Evolutionary conservation across 805 yeast genomes (phyloP), one percentile per base, ranked within the genome.

Genomic region (Suhomyces tanzawaensis): DNA sequence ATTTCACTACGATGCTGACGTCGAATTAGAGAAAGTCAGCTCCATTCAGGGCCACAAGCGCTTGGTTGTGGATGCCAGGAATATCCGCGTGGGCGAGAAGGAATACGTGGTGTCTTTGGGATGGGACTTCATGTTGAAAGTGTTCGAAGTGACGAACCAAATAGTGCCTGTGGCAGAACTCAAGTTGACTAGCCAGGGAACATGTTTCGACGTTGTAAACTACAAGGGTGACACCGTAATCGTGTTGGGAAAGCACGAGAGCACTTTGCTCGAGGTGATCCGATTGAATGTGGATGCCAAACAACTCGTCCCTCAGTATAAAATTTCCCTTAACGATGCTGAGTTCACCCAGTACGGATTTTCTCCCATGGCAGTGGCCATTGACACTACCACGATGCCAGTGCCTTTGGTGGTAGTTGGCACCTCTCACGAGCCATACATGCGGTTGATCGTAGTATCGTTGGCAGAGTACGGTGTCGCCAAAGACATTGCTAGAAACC

Each of bases 401-500:
- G 45, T 48, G 2, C 64, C 66, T 0, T 45, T 69, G 17, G 52
- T 83, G 12, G 79, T 82, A 0, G 72, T 85, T 6, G 87, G 81
- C 0, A 87, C 96, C 0, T 80, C 89, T 1, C 91, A 86, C 50
- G 72, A 76, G 11, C 96, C 96, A 3, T 83, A 70, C 50, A 77
- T 85, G 85, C 59, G 95, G 46, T 46, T 85, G 9, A 71, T 87
- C 1, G 56, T 85, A 0, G 69, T 80, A 0, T 55, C 64, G 21
- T 44, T 80, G n/a, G 76, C 79, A 1, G 53, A 49, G 9, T 45
- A 36, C 11, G 21, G 23, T n/a, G 26, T 3, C 13, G 19, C 16
- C 23, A 12, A 4, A 14, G 48, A 44, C 8, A 55, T 64, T 24
- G 37, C 41, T 32, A 42, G 65, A 25, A 53, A 49, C 42, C 66